A percentile compares a stretch with the other conserved stretches of the same genome.
Evolutionary conservation across 2,329 filamentous ascomycete species (phyloP).

Genomic region (Colletotrichum spinosum): DNA sequence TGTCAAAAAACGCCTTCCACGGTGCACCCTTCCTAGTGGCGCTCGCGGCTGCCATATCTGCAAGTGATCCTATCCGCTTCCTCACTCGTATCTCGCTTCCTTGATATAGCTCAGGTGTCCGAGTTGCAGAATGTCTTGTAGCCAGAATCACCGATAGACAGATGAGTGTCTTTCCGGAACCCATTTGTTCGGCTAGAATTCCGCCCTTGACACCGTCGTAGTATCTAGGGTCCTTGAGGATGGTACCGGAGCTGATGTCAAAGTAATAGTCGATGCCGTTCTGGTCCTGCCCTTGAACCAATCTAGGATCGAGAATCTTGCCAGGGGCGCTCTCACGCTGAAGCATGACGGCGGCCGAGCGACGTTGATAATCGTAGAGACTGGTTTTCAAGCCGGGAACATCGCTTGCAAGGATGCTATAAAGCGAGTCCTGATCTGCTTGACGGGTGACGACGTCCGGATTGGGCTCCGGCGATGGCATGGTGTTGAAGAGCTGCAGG

Average conservation of each 20-base stretch:
- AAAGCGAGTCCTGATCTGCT: conserved; percentile 65
- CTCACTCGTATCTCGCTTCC: conserved; percentile 50
- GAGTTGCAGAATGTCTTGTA: conserved; percentile 76
- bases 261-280: conserved; percentile 75
- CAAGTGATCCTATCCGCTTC: conserved; percentile 69
- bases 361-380: conserved; percentile 83
- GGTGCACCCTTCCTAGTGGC: conserved; percentile 75
- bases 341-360: conserved; percentile 85
- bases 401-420: conserved; percentile 64
- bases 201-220: conserved; percentile 84
- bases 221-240: conserved; percentile 73
- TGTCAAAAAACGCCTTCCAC: conserved; percentile 75
- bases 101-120: conserved; percentile 72
- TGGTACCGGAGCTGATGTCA: conserved; percentile 71
- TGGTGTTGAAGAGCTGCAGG: conserved; percentile 78
- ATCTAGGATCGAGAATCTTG: conserved; percentile 77
- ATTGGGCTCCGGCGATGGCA: conserved; percentile 75
- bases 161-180: conserved; percentile 88
- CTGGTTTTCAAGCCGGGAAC: conserved; percentile 64
- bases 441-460: conserved; percentile 59
- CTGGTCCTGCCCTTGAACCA: conserved; percentile 71
- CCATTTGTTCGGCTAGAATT: conserved; percentile 85
- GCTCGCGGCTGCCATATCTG: conserved; percentile 80
- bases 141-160: conserved; percentile 82
- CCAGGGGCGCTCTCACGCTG: conserved; percentile 78